Evolutionary conservation across 169 alveolate genomes (phyloP), one percentile per base, ranked within the genome.

Genomic region (Ichthyophthirius multifiliis): DNA sequence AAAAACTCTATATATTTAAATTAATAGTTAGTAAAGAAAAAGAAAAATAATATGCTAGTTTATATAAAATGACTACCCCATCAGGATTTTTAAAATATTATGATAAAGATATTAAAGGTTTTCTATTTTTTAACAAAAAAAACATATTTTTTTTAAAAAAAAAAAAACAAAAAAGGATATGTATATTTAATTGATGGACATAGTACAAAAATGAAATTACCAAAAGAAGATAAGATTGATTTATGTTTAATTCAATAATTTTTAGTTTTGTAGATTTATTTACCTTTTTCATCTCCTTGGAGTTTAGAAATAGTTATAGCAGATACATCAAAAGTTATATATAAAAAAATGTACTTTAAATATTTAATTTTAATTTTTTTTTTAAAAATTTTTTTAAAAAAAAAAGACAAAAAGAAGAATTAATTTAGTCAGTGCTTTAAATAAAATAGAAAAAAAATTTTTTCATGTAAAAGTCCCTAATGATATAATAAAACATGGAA

Each of bases 391-490:
- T 10, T 45, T 32, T 47, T 18, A 55, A 6, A 45, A n/a, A n/a
- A 6, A n/a, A n/a, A 3, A 85, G 87, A 82, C 90, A 2, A 86
- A 87, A 31, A 83, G 92, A 76, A 83, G 94, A 65, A 37, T 91
- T 6, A 55, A 88, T 32, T 88, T 91, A 48, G 83, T 89, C 27
- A 55, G 80, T 65, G 87, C 90, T 15, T 84, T 90, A 27, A 82
- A 86, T 63, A 85, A 71, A 43, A 64, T 91, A 15, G 87, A 74
- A 30, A 65, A 71, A 12, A 77, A 88, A 35, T 90, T 77, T 63
- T 76, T 83, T 23, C 93, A 88, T 75, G 86, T 88, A 10, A 79
- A 90, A 76, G 75, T 87, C 23, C 95, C 95, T 9, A 88, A 85
- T 27, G 81, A 78, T 64, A 71, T 44, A 34, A 84, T 91, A 34